Evolutionary conservation across 768 basidiomycete genomes (phyloP), one percentile per base, ranked within the genome.

Genomic region (Xerocomus brunneocitrinus): DNA sequence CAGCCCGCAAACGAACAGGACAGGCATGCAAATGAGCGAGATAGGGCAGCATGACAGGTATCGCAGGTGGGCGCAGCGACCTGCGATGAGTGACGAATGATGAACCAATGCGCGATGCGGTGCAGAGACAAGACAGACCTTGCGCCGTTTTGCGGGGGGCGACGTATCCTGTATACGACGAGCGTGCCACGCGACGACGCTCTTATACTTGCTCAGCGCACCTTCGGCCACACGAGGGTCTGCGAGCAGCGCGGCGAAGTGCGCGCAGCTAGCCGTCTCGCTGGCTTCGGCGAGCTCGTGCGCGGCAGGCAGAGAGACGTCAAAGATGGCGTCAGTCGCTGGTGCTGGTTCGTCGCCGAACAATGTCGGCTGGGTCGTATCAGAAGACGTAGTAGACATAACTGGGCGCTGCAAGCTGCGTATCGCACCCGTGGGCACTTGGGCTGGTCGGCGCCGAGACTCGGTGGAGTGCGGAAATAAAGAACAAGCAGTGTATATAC

Each of bases 1-100:
- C 90, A 91, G 7, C 84, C 89, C 9, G 78, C 73, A 62, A 75
- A 86, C 4, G 79, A 62, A 60, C 90, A 92, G n/a, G 83, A 77
- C 7, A 91, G 71, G 58, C 90, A 92, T 3, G 79, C 82, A 61
- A 86, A 83, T 0, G 89, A 87, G 24, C 88, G 74, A 1, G 81
- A 72, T 28, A 89, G 71, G 2, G 80, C 62, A 2, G 75, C 47
- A 8, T 71, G 68, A 62, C 90, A 92, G 12, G 73, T 76, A 8
- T 77, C 79, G 63, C 90, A 91, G 3, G 76, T 69, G 10, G 90
- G 89, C 16, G 76, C 73, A 4, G 85, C 67, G 32, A 79, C 64
- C 83, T 85, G 40, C 8, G 22, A 25, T 22, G 10, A 3, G 27
- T 22, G 28, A 40, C 4, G 10, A 32, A 13, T 8, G 4, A 24